phyloP scores from a whole-genome alignment of 495 filamentous ascomycete genomes.

The Chaetomium tenue region DNA sequence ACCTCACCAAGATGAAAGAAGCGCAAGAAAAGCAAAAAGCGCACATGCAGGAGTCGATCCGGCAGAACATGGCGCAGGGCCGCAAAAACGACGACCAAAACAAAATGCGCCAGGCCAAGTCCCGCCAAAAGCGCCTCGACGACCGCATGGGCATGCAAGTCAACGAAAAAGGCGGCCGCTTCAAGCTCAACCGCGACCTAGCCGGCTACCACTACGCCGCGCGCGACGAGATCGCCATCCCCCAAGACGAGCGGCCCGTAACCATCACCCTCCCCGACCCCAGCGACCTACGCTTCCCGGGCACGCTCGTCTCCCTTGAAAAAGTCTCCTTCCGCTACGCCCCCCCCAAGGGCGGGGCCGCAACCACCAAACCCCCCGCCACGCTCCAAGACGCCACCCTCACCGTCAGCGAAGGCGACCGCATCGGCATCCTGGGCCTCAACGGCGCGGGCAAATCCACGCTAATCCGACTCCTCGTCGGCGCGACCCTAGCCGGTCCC shows the following conservation, averaged over 20 bases:
- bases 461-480: constrained; percentile 57
- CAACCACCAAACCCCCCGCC: constrained; percentile 13
- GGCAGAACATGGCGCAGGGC: constrained; percentile 64
- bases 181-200: constrained; percentile 76
- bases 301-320: constrained; percentile 67
- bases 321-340: constrained; percentile 60
- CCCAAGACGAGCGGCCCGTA: constrained; percentile 60
- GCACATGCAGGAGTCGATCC: constrained; percentile 73
- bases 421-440: constrained; percentile 69
- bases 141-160: constrained; percentile 74
- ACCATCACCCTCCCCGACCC: constrained; percentile 58
- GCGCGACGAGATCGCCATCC: constrained; percentile 67
- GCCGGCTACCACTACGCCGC: constrained; percentile 55
- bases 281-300: constrained; percentile 69
- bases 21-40: constrained; percentile 72
- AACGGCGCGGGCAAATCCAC: constrained; percentile 78
- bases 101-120: constrained; percentile 73
- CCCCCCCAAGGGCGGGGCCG: constrained; percentile 7
- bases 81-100: constrained; percentile 74
- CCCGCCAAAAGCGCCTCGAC: constrained; percentile 76
- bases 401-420: constrained; percentile 64
- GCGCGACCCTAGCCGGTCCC: constrained; percentile 27
- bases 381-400: constrained; percentile 59
- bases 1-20: constrained; percentile 72
- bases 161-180: constrained; percentile 63